A percentile compares a stretch with the other conserved stretches of the same genome.
Conservation (phyloP, 164 flowering plant species). For the Magnolia kwangsiensis region DNA sequence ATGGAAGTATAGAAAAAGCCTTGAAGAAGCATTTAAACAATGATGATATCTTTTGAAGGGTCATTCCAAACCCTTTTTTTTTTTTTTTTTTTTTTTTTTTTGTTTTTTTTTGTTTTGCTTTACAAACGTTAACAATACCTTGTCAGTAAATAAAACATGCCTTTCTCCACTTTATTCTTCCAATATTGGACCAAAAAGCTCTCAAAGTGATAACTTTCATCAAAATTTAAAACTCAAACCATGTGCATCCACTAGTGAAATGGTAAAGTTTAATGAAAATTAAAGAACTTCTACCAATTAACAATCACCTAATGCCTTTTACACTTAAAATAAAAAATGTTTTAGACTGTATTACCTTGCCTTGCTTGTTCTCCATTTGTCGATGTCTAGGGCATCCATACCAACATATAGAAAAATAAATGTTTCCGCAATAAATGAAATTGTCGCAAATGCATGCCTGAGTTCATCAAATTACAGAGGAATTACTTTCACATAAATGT, state of each 20-base stretch:
- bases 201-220: neutral
- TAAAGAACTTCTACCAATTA: neutral
- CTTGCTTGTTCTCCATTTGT: slow-evolving; percentile 50
- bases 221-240: neutral
- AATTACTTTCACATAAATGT: neutral
- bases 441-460: slow-evolving; percentile 89
- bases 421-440: slow-evolving; percentile 78
- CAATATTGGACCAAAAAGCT: neutral
- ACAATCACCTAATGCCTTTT: neutral
- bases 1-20: no score
- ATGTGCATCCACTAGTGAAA: neutral
- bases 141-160: neutral
- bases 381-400: slow-evolving; percentile 93
- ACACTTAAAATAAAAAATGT: neutral
- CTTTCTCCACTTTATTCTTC: neutral
- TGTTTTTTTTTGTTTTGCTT: no score
- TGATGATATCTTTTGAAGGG: no score
- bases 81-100: no score
- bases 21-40: no score
- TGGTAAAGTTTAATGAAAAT: neutral
- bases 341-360: slow-evolving; percentile 8
- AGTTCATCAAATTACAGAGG: neutral
- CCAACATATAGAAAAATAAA: slow-evolving; percentile 88
- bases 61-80: no score
- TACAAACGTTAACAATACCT: neutral